Evolutionary conservation across 2,329 filamentous ascomycete species (phyloP).

Genomic region (Talaromyces sp.): DNA sequence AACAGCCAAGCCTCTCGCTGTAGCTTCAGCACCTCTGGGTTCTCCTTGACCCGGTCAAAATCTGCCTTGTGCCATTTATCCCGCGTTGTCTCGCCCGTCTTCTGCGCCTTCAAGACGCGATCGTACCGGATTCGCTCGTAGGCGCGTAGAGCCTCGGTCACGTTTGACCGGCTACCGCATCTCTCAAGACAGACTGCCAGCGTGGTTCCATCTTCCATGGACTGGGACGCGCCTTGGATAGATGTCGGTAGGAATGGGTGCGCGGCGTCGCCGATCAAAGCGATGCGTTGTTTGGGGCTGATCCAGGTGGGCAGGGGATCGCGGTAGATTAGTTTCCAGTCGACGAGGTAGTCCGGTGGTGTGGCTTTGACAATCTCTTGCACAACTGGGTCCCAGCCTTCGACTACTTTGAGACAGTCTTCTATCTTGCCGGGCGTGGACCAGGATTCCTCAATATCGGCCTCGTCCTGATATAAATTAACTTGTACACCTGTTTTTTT

Average conservation of each 20-base stretch:
- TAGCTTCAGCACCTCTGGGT: constrained; percentile 18
- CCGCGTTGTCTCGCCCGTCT: constrained; percentile 19
- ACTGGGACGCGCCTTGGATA: constrained; percentile 40
- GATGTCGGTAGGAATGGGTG: constrained; percentile 39
- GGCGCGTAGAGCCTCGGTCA: constrained; percentile 20
- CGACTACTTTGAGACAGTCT: constrained; percentile 45
- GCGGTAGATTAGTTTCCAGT: constrained; percentile 23
- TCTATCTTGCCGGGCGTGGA: constrained; percentile 45
- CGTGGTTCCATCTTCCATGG: constrained; percentile 39
- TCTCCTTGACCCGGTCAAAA: constrained; percentile 24
- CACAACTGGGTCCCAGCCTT: constrained; percentile 21
- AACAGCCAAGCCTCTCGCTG: constrained; percentile 19
- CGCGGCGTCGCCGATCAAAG: constrained; percentile 34
- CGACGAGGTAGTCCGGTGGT: constrained; percentile 19
- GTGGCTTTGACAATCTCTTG: constrained; percentile 29
- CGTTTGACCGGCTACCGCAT: constrained; percentile 16
- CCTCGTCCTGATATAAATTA: constrained; percentile 34
- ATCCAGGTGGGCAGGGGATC: constrained; percentile 23
- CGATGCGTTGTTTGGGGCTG: constrained; percentile 19
- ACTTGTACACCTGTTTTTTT: background rate
- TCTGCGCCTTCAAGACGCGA: constrained; percentile 18
- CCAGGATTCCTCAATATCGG: constrained; percentile 52
- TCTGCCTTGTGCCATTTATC: constrained; percentile 23
- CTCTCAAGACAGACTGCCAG: constrained; percentile 23
- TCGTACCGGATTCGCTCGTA: constrained; percentile 19